Evolutionary conservation across 2,329 filamentous ascomycete species (phyloP).

Genomic region (Ploettnerulaceae sp.): DNA sequence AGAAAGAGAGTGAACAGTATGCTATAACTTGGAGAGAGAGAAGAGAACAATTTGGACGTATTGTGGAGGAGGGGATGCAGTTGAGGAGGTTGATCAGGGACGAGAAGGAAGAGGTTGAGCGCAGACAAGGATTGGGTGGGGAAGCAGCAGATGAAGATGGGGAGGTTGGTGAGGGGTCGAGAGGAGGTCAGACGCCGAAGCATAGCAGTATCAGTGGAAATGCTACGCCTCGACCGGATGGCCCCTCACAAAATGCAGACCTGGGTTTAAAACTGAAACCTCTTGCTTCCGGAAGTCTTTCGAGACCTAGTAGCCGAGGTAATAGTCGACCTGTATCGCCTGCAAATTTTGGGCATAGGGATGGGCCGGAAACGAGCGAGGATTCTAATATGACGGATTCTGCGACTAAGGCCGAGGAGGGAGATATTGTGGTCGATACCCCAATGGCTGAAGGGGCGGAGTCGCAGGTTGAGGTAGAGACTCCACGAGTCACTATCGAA

Average conservation of each 20-base stretch:
- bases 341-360: slow-evolving; percentile 25
- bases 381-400: slow-evolving; percentile 58
- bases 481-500: slow-evolving; percentile 47
- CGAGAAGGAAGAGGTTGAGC: slow-evolving; percentile 91
- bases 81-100: slow-evolving; percentile 82
- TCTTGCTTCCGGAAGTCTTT: slow-evolving; percentile 33
- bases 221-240: slow-evolving; percentile 47
- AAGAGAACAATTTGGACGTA: slow-evolving; percentile 77
- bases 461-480: slow-evolving; percentile 32
- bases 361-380: slow-evolving; percentile 39
- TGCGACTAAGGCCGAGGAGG: slow-evolving; percentile 38
- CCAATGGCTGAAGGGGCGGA: slow-evolving; percentile 27
- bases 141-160: slow-evolving; percentile 56
- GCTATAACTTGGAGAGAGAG: slow-evolving; percentile 79
- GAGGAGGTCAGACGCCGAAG: slow-evolving; percentile 46
- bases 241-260: slow-evolving; percentile 37
- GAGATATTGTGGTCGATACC: slow-evolving; percentile 29
- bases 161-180: slow-evolving; percentile 53
- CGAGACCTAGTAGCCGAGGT: slow-evolving; percentile 38
- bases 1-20: slow-evolving; percentile 78
- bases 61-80: slow-evolving; percentile 87
- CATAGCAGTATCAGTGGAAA: slow-evolving; percentile 43
- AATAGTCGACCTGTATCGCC: slow-evolving; percentile 38
- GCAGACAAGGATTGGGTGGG: slow-evolving; percentile 68
- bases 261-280: slow-evolving; percentile 36